Conservation (phyloP, 805 yeast genomes). For the Lipomyces kockii region DNA sequence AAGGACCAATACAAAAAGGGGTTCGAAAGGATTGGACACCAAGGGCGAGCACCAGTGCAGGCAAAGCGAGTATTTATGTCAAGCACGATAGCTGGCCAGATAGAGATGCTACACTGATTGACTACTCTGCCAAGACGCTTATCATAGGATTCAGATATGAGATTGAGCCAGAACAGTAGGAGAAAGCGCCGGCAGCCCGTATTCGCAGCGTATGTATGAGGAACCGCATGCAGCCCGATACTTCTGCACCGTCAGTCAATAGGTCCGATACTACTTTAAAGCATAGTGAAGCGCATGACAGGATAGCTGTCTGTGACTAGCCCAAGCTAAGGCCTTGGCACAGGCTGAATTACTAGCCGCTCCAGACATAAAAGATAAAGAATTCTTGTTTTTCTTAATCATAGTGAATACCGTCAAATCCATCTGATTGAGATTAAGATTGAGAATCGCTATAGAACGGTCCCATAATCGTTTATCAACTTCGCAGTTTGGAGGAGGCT, state of each 20-base stretch:
- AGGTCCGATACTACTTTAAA: background rate
- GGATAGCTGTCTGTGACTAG: background rate
- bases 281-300: background rate
- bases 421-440: background rate
- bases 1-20: constrained; percentile 39
- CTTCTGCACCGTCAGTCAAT: background rate
- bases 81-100: background rate
- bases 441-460: background rate
- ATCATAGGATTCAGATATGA: background rate
- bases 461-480: background rate
- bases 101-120: background rate
- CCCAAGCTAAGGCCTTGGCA: background rate
- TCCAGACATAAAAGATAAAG: no score
- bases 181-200: background rate
- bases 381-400: no score
- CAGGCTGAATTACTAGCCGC: no score
- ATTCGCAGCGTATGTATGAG: no score
- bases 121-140: background rate
- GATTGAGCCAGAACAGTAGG: no score
- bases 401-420: background rate
- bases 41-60: background rate
- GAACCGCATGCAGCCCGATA: background rate
- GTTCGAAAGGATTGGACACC: constrained; percentile 45
- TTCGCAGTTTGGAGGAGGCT: no score
- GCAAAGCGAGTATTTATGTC: background rate